Evolutionary conservation across 768 basidiomycete species (phyloP).

Genomic region (Leccinum disarticulatum): DNA sequence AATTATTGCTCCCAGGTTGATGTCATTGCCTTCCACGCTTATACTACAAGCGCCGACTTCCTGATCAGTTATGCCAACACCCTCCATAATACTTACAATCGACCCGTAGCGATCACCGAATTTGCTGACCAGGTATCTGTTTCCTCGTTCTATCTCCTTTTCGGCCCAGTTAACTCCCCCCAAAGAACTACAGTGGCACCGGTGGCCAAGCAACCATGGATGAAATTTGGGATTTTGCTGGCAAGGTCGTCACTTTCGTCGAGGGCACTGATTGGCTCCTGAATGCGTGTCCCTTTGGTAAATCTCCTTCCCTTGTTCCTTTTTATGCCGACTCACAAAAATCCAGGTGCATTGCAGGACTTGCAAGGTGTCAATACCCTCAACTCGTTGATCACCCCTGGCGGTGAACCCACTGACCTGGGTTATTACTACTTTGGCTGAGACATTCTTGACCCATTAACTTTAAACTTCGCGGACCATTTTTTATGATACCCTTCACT

Average conservation of each 20-base stretch:
- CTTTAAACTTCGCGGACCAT: constrained; percentile 4
- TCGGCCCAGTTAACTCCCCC: constrained; percentile 2
- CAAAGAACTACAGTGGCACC: constrained; percentile 51
- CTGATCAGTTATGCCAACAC: constrained; percentile 53
- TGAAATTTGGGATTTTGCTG: constrained; percentile 49
- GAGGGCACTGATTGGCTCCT: constrained; percentile 36
- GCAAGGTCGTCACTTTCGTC: constrained; percentile 41
- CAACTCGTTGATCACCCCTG: constrained; percentile 49
- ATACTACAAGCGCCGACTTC: constrained; percentile 47
- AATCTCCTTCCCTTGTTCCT: constrained; percentile 10
- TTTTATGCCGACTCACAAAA: constrained; percentile 7
- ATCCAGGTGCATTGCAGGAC: constrained; percentile 49
- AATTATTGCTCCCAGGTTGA: constrained; percentile 45
- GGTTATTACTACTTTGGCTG: constrained; percentile 47
- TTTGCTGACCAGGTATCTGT: constrained; percentile 61
- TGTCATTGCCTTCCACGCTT: constrained; percentile 64
- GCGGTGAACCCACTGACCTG: constrained; percentile 50
- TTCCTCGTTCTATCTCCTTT: not conserved
- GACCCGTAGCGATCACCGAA: constrained; percentile 60
- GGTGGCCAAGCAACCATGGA: constrained; percentile 36
- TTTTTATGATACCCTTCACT: constrained; percentile 20
- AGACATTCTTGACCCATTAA: not conserved
- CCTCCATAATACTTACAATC: constrained; percentile 44
- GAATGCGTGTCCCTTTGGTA: constrained; percentile 62
- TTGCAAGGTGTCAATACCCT: constrained; percentile 52